Conservation (phyloP, 345 rosid species). For the Arabidopsis suecica region DNA sequence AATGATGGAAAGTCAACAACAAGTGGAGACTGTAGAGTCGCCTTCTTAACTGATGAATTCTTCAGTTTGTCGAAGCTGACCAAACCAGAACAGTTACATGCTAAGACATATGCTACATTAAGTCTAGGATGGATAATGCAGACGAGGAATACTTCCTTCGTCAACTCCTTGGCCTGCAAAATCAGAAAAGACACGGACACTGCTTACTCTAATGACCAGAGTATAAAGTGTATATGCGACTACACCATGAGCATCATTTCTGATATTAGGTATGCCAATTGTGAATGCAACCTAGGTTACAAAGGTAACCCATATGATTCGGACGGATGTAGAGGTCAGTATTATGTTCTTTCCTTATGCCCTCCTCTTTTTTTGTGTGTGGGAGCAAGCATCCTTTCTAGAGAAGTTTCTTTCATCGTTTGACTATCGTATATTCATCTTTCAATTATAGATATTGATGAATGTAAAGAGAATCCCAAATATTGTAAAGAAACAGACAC, state of each 20-base stretch:
- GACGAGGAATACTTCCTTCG: neutral
- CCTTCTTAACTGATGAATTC: slow-evolving; percentile 17
- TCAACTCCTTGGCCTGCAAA: slow-evolving; percentile 21
- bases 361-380: neutral
- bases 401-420: neutral
- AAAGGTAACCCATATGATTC: slow-evolving; percentile 42
- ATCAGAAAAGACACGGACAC: neutral
- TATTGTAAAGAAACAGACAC: neutral
- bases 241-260: neutral
- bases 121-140: slow-evolving; percentile 47
- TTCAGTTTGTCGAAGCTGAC: neutral
- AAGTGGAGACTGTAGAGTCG: slow-evolving; percentile 15
- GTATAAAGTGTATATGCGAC: slow-evolving; percentile 21
- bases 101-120: neutral
- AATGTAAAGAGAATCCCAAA: neutral
- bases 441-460: slow-evolving; percentile 16
- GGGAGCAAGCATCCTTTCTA: neutral
- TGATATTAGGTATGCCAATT: neutral
- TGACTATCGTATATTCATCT: neutral
- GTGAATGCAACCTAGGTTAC: slow-evolving; percentile 44
- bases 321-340: slow-evolving; percentile 41
- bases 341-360: neutral
- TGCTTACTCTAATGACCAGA: neutral
- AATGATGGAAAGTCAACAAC: neutral
- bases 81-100: slow-evolving; percentile 7